Evolutionary conservation across 257 asterid genomes (phyloP).

Genomic region (Capsicum baccatum): DNA sequence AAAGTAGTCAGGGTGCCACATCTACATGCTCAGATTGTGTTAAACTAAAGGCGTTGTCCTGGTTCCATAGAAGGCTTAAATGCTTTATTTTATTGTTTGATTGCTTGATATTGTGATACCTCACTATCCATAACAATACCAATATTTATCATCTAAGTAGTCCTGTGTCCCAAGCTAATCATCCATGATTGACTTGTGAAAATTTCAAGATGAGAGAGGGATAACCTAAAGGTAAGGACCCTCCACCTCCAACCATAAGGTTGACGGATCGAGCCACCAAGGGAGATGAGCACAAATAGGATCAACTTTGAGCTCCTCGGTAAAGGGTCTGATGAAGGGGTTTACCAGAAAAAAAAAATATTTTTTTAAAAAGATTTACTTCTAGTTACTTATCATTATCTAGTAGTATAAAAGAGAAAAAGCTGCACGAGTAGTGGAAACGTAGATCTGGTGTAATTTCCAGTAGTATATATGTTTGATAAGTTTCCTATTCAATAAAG

Average conservation of each 20-base stretch:
- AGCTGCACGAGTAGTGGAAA: not conserved
- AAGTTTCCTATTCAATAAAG: slow-evolving; percentile 9
- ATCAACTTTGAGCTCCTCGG: not conserved
- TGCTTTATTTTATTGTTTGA: not conserved
- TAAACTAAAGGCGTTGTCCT: not conserved
- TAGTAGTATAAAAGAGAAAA: slow-evolving; percentile 5
- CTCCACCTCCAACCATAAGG: not conserved
- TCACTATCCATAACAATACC: not conserved
- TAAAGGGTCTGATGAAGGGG: not conserved
- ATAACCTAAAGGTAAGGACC: slow-evolving; percentile 10
- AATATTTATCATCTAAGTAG: not conserved
- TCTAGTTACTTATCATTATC: not conserved
- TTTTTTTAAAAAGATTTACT: not conserved
- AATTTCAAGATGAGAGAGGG: not conserved
- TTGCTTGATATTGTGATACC: not conserved
- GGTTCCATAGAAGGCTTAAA: not conserved
- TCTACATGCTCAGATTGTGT: slow-evolving; percentile 16
- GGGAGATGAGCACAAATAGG: not conserved
- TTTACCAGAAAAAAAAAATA: not conserved
- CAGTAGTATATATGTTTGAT: not conserved
- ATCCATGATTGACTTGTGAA: not conserved
- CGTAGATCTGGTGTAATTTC: slow-evolving; percentile 18
- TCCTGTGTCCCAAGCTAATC: not conserved
- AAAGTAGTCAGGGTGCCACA: not conserved
- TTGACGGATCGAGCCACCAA: not conserved